Conservation (phyloP, 352 stramenopile species). For the Lagenidium giganteum region DNA sequence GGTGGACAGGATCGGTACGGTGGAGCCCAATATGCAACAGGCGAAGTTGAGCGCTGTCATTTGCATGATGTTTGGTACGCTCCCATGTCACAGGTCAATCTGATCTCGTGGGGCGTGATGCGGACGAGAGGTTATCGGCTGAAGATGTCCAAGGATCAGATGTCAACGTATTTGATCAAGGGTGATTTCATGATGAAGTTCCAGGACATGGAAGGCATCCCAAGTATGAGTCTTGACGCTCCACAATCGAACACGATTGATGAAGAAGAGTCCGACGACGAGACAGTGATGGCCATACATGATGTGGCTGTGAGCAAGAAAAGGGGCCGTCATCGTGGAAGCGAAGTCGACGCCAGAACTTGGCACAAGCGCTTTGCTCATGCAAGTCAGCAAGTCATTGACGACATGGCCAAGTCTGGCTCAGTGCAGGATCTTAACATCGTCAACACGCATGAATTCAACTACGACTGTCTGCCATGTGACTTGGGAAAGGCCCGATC, state of each 20-base stretch:
- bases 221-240: too few relatives aligned
- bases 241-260: too few relatives aligned
- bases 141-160: background rate
- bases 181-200: background rate
- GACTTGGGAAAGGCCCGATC: background rate
- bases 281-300: too few relatives aligned
- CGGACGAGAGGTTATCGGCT: too few relatives aligned
- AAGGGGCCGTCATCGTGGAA: background rate
- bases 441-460: background rate
- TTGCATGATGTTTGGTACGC: too few relatives aligned
- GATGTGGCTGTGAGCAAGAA: too few relatives aligned
- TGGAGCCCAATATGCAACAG: background rate
- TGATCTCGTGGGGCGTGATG: too few relatives aligned
- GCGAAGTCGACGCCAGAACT: background rate
- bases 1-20: background rate
- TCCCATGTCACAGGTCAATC: too few relatives aligned
- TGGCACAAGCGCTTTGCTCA: conserved; percentile 2
- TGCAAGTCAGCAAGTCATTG: background rate
- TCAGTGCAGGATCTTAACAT: conserved; percentile 1
- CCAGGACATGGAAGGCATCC: background rate
- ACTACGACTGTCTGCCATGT: conserved; percentile 2
- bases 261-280: too few relatives aligned
- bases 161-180: background rate
- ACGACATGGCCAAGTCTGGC: background rate
- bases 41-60: too few relatives aligned